A percentile compares a stretch with the other conserved stretches of the same genome.
phyloP scores from a whole-genome alignment of 2,329 filamentous ascomycete species.

The Pseudophaeomoniella oleicola region DNA sequence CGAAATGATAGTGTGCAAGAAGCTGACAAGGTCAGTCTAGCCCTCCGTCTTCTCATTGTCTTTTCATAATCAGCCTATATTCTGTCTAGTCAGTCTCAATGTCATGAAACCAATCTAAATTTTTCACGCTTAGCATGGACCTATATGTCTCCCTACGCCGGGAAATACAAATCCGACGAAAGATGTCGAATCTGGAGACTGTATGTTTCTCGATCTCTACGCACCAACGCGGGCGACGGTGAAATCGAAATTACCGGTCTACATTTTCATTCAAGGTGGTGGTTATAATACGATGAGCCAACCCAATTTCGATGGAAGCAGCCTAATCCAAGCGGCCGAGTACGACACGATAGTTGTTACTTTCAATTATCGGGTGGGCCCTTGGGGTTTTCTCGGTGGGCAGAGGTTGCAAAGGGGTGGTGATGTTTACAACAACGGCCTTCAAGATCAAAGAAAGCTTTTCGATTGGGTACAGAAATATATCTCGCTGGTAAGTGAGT shows the following conservation, averaged over 20 bases:
- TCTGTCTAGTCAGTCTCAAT: no score
- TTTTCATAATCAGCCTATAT: no score
- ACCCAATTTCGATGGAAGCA: constrained; percentile 44
- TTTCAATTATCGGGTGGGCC: constrained; percentile 63
- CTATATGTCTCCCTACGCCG: constrained; percentile 52
- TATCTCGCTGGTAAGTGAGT: constrained; percentile 31
- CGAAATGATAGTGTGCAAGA: constrained; percentile 29
- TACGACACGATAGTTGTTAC: constrained; percentile 53
- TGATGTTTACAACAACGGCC: constrained; percentile 45
- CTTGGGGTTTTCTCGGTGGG: constrained; percentile 56
- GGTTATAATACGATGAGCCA: constrained; percentile 47
- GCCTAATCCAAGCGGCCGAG: constrained; percentile 43
- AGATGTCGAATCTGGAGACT: constrained; percentile 30
- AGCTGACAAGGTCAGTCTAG: constrained; percentile 38
- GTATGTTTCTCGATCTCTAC: constrained; percentile 27
- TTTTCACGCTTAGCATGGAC: constrained; percentile 19
- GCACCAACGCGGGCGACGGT: constrained; percentile 18
- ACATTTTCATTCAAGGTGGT: constrained; percentile 46
- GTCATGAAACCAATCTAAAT: no score
- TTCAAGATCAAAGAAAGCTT: constrained; percentile 55
- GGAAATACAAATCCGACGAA: constrained; percentile 48
- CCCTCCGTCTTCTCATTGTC: not conserved
- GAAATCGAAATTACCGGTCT: constrained; percentile 46
- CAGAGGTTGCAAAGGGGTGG: constrained; percentile 35
- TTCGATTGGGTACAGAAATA: constrained; percentile 56